These are phyloP conservation scores for Quercus mongolica DNA, from an alignment of 306 rosid genomes.

Conservation along the genomic window DNA sequence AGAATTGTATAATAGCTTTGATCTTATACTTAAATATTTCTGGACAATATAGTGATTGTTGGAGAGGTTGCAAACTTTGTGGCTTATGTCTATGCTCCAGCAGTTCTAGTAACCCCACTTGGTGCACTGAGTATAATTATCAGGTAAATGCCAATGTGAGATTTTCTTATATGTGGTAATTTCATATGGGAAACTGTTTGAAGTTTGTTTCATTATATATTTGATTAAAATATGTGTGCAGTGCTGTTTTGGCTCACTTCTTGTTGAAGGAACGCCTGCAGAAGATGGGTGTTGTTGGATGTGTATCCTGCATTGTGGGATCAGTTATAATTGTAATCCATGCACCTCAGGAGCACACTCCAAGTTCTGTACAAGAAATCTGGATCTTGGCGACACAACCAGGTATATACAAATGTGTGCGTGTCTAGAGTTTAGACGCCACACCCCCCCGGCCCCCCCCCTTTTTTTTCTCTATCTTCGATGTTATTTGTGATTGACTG, in stretches of 20 bases:
- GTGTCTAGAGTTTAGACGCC: conserved; percentile 13
- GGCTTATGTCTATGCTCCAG: conserved; percentile 93
- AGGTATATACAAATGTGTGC: conserved; percentile 26
- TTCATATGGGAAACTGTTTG: neutral
- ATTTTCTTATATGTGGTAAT: conserved; percentile 5
- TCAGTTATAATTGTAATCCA: conserved; percentile 87
- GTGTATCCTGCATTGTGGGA: conserved; percentile 84
- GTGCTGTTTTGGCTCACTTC: conserved; percentile 94
- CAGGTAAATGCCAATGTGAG: conserved; percentile 46
- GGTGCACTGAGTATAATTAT: conserved; percentile 93
- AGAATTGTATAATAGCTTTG: neutral
- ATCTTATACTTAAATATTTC: conserved; percentile 17
- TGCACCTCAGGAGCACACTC: conserved; percentile 87
- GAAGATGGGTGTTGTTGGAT: conserved; percentile 86
- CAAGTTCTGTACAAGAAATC: conserved; percentile 70
- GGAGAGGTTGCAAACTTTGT: conserved; percentile 94
- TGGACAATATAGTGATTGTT: conserved; percentile 60
- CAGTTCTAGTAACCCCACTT: conserved; percentile 92
- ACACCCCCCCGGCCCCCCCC: no score
- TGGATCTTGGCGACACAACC: conserved; percentile 89
- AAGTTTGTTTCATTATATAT: conserved; percentile 15
- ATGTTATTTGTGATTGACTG: neutral
- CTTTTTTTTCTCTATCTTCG: neutral
- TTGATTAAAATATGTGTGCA: conserved; percentile 27
- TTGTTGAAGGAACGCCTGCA: conserved; percentile 72